Conservation (phyloP, 2,329 filamentous ascomycete genomes). For the Neofusicoccum kwambonambiense region DNA sequence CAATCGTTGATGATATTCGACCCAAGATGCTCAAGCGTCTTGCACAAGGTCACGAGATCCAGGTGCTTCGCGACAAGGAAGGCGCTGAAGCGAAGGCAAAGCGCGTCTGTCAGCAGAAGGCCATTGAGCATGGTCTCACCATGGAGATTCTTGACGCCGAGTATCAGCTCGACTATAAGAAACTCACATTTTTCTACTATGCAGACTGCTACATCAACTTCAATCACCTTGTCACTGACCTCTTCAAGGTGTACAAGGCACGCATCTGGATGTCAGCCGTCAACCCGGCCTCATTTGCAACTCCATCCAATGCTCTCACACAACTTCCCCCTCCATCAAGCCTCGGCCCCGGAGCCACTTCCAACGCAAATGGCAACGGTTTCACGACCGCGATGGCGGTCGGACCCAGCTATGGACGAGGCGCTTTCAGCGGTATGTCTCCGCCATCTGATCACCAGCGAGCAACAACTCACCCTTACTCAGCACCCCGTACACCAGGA, state of each 20-base stretch:
- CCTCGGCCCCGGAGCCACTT: slow-evolving; percentile 38
- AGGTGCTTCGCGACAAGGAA: slow-evolving; percentile 88
- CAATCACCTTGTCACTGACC: slow-evolving; percentile 92
- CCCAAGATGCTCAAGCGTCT: slow-evolving; percentile 96
- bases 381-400: slow-evolving; percentile 6
- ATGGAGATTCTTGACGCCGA: slow-evolving; percentile 99
- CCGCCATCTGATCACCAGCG: not conserved
- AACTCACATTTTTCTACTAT: slow-evolving; percentile 98
- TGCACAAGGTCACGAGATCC: slow-evolving; percentile 86
- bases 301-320: slow-evolving; percentile 24
- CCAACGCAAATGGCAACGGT: slow-evolving; percentile 21
- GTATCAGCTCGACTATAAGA: slow-evolving; percentile 99
- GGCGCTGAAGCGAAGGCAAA: slow-evolving; percentile 97
- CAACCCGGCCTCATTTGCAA: slow-evolving; percentile 84
- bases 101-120: slow-evolving; percentile 93
- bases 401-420: slow-evolving; percentile 11
- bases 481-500: slow-evolving; percentile 15
- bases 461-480: not conserved
- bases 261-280: slow-evolving; percentile 99
- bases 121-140: slow-evolving; percentile 87
- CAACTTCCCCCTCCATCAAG: slow-evolving; percentile 37
- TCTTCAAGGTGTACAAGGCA: slow-evolving; percentile 99
- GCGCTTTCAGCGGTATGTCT: slow-evolving; percentile 15
- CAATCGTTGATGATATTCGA: slow-evolving; percentile 65
- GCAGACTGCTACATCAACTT: slow-evolving; percentile 98